Evolutionary conservation across 2,329 filamentous ascomycete genomes (phyloP), one percentile per base, ranked within the genome.

Genomic region (Penicillium sp.): DNA sequence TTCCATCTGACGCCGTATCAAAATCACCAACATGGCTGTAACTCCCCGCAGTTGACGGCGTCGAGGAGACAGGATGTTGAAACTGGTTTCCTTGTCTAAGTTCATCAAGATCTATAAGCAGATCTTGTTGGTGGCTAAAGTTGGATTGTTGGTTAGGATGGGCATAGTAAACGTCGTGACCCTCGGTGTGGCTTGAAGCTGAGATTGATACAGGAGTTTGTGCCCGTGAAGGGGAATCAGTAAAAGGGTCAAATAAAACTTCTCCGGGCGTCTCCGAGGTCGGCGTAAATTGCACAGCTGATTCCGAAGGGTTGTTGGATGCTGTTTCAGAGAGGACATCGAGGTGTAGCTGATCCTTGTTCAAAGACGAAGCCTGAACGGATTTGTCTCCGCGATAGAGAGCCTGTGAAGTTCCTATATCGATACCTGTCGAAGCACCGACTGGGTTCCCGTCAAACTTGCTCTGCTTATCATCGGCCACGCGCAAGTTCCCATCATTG

Each of bases 271-370:
- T 67, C 59, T 78, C 74, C n/a, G 76, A 76, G 7, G 74, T 78
- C 23, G 78, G 77, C 3, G 77, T 80, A 10, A 79, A 69, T 54
- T 79, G 74, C 43, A 76, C 59, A 7, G 76, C 62, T 26, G 72
- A 75, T 50, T 77, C 75, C 2, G 77, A 77, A 18, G 71, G 71
- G 50, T 76, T 73, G 43, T 65, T 71, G 5, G 75, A 74, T 7
- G 69, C 49, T 16, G 64, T 59, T n/a, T 69, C 68, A 13, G 71
- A 69, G 21, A 68, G 63, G 6, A 72, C 61, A 5, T 62, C 61
- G 44, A 72, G 39, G 50, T 62, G 67, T 28, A 71, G 53, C 36
- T 60, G 58, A 50, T 65, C 59, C 31, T 47, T 58, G 37, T 64
- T 46, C 19, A 52, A 39, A 29, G 45, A 24, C 11, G 52, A 58